Evolutionary conservation across 768 basidiomycete species (phyloP), one percentile per base, ranked within the genome.

Genomic region (Exsudoporus frostii): DNA sequence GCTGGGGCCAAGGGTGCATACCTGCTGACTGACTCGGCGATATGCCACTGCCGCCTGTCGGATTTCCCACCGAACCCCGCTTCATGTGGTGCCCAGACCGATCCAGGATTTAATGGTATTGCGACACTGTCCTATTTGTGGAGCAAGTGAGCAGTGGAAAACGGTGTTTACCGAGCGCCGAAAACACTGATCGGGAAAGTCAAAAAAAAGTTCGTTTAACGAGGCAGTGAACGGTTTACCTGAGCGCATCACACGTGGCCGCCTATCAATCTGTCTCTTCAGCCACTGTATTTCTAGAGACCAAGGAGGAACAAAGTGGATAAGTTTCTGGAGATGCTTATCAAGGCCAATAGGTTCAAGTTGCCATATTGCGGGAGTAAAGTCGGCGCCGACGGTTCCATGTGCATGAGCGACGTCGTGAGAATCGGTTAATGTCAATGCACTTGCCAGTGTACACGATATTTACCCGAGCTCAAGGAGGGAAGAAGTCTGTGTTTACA

Each of bases 91-190:
- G 14, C 9, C 17, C 17, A n/a, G 10, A 24, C 27, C 9, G 13
- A 17, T 17, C 17, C 5, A 10, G 14, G 5, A 13, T 9, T 47
- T 43, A 36, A 47, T 25, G 4, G n/a, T 27, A 10, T 33, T 17
- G 19, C 8, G 25, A n/a, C n/a, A n/a, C n/a, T 7, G 30, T 10
- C 27, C 8, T 20, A 22, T 11, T 19, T 19, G 5, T 32, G 22
- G 41, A 30, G 5, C 22, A n/a, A 25, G 19, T 44, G 42, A 17
- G 15, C n/a, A n/a, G n/a, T n/a, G n/a, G n/a, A n/a, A 50, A 54
- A 22, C 38, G 34, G 48, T 24, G 7, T 33, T 14, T 29, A 29
- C 48, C 56, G 56, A 57, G 41, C 37, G 36, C 37, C n/a, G 24
- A 14, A 34, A n/a, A 15, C 7, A 25, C 43, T n/a, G 30, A 43